Conservation (phyloP, 2,329 filamentous ascomycete genomes). For the Cyanodermella asteris region DNA sequence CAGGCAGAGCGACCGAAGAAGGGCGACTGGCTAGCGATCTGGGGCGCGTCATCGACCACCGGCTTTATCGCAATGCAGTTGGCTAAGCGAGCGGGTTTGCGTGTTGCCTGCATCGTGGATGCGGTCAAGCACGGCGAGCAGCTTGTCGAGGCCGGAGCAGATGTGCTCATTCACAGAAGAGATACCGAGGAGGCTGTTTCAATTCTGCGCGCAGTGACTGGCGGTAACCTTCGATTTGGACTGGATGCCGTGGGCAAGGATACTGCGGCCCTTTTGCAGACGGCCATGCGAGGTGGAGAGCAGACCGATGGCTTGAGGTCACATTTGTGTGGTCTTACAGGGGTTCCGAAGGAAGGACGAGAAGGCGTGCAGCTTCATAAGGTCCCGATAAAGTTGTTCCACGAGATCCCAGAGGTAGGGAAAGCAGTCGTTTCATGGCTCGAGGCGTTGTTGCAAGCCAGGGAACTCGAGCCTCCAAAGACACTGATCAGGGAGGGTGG, state of each 20-base stretch:
- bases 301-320: no score
- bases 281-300: conserved; percentile 21
- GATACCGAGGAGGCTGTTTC: conserved; percentile 42
- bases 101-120: conserved; percentile 44
- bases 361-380: conserved; percentile 33
- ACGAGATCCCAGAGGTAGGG: conserved; percentile 42
- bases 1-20: conserved; percentile 29
- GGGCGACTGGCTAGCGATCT: conserved; percentile 52
- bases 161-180: conserved; percentile 47
- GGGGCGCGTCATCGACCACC: conserved; percentile 51
- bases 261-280: conserved; percentile 35
- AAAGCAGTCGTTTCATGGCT: conserved; percentile 43
- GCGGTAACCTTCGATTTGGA: conserved; percentile 38
- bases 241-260: conserved; percentile 47
- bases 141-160: conserved; percentile 31
- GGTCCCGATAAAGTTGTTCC: conserved; percentile 57
- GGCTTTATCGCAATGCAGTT: conserved; percentile 46
- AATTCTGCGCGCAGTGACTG: conserved; percentile 38
- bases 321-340: conserved; percentile 49
- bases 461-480: conserved; percentile 25
- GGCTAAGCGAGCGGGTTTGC: conserved; percentile 41
- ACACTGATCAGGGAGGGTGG: conserved; percentile 22
- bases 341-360: conserved; percentile 36
- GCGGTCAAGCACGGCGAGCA: conserved; percentile 41
- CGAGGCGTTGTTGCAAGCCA: conserved; percentile 37